phyloP scores from a whole-genome alignment of 1,284 basidiomycete genomes.

The Ustilago cynodontis region DNA sequence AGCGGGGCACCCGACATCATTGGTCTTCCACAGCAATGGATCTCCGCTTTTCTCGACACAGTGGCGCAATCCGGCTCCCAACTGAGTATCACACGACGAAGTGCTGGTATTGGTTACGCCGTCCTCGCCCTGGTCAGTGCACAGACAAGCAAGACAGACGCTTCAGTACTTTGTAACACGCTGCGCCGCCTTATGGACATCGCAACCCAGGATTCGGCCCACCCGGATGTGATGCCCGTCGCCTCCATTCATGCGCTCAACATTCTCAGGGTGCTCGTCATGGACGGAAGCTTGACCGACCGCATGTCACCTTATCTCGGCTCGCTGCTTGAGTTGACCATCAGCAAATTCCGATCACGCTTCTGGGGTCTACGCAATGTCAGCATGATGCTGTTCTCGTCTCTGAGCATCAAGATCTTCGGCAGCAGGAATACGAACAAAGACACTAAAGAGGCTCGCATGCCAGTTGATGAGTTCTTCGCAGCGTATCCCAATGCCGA shows the following conservation, averaged over 20 bases:
- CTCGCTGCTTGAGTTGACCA: constrained; percentile 63
- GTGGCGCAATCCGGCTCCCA: constrained; percentile 49
- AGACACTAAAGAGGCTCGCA: constrained; percentile 44
- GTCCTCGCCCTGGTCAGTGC: constrained; percentile 69
- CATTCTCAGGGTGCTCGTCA: constrained; percentile 66
- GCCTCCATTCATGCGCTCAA: constrained; percentile 68
- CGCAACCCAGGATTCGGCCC: constrained; percentile 25
- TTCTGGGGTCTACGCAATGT: constrained; percentile 70
- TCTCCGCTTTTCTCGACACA: constrained; percentile 54
- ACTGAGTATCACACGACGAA: constrained; percentile 70
- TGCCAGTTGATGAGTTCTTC: constrained; percentile 57
- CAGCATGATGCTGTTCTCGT: constrained; percentile 70
- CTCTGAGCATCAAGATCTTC: constrained; percentile 67
- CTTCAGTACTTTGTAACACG: constrained; percentile 35
- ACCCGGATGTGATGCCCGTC: constrained; percentile 39
- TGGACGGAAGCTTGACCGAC: constrained; percentile 57
- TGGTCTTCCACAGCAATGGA: constrained; percentile 64
- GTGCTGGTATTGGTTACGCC: constrained; percentile 70
- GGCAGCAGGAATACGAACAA: constrained; percentile 49
- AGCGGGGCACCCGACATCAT: constrained; percentile 53
- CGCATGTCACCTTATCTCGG: constrained; percentile 58
- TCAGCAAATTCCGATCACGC: constrained; percentile 67
- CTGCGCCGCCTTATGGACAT: constrained; percentile 46
- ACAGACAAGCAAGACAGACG: constrained; percentile 40
- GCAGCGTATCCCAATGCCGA: constrained; percentile 41